These are phyloP conservation scores for Pleurotus citrinopileatus DNA, from an alignment of 768 basidiomycete genomes.

Conservation along the genomic window DNA sequence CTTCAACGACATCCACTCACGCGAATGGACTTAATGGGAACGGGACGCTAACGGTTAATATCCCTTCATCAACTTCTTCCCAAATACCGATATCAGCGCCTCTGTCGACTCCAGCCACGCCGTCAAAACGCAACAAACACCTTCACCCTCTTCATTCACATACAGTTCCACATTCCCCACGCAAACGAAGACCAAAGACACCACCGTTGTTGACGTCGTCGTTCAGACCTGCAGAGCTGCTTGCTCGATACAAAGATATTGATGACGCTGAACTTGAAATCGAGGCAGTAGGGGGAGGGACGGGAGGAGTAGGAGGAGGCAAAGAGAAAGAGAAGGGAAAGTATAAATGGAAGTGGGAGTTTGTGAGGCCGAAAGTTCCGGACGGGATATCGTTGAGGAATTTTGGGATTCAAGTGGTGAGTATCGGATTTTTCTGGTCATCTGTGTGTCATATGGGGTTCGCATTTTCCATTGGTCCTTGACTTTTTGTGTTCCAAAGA, in stretches of 20 bases:
- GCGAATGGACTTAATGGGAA: too few relatives aligned
- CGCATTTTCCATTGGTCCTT: conserved; percentile 6
- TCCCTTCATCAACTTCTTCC: too few relatives aligned
- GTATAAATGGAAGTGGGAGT: conserved; percentile 51
- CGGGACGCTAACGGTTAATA: too few relatives aligned
- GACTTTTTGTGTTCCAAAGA: background rate
- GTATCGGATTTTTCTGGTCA: conserved; percentile 27
- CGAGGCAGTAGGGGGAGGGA: background rate
- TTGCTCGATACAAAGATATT: conserved; percentile 18
- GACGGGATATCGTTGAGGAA: conserved; percentile 83
- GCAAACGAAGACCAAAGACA: background rate
- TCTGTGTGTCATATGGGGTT: conserved; percentile 9
- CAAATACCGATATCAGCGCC: too few relatives aligned
- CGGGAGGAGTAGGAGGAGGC: conserved; percentile 9
- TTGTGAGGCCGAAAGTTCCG: conserved; percentile 69
- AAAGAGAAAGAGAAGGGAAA: conserved; percentile 11
- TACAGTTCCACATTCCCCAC: background rate
- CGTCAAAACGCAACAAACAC: background rate
- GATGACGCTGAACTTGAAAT: background rate
- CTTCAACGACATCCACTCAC: conserved; percentile 2
- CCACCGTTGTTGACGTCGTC: conserved; percentile 36
- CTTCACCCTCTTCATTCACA: background rate
- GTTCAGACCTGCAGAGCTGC: conserved; percentile 38
- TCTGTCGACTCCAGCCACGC: too few relatives aligned
- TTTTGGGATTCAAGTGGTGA: conserved; percentile 85